Evolutionary conservation across 768 basidiomycete species (phyloP).

Genomic region (Termitomyces sp.): DNA sequence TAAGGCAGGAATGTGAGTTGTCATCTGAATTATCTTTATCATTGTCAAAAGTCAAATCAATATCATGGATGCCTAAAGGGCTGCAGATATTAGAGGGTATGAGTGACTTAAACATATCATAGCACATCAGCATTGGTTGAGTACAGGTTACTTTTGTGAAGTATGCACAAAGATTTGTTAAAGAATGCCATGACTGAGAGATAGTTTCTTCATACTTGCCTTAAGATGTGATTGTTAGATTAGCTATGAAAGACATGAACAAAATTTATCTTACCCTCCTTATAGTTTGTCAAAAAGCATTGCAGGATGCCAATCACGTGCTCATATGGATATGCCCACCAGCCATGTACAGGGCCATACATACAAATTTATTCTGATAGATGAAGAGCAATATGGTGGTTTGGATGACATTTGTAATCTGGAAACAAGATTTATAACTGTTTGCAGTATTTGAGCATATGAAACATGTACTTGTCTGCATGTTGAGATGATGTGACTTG

Average conservation of each 20-base stretch:
- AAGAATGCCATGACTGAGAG: neutral
- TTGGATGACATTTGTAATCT: constrained; percentile 22
- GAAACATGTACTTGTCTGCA: neutral
- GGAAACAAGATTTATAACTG: constrained; percentile 20
- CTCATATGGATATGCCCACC: constrained; percentile 19
- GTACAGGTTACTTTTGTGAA: neutral
- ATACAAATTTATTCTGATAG: constrained; percentile 24
- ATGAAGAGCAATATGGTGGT: constrained; percentile 40
- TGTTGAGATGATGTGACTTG: neutral
- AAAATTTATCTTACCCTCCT: neutral
- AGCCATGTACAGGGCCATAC: neutral
- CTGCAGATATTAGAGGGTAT: neutral
- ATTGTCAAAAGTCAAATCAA: neutral
- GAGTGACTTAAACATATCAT: neutral
- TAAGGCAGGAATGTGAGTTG: neutral
- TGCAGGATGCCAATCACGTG: constrained; percentile 15
- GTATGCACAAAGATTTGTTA: neutral
- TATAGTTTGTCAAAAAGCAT: constrained; percentile 1
- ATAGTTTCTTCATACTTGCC: neutral
- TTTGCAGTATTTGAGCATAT: neutral
- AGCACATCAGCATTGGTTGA: neutral
- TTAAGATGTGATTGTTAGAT: neutral
- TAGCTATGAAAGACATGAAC: neutral
- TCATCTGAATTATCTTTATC: neutral
- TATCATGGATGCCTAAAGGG: neutral